Base-by-base conservation (phyloP, 768 basidiomycete species). In the Cystobasidium onofrii region DNA sequence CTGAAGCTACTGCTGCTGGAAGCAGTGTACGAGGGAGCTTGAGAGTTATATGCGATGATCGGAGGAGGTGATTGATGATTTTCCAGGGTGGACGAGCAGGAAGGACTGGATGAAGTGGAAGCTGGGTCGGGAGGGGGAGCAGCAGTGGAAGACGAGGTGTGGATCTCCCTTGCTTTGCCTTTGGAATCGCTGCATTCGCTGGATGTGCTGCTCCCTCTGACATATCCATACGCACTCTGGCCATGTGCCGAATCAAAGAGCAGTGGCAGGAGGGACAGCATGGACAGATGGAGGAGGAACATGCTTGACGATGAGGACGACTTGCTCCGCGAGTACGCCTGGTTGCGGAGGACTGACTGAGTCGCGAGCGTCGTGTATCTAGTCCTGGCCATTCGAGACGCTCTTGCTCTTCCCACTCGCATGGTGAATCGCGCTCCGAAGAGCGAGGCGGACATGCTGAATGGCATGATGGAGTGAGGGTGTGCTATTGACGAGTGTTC, bases 231-330 rank as follows among this genome's bases (percentile, higher is more conserved):
- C 27, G 65, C 65, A 25, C 43, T 50, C 43, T 67, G 43, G 3
- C 65, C 65, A 27, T 67, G 65, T 3, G 39, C 27, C 23, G 29
- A 33, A 31, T 67, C 65, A 27, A 67, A 67, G 50, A 67, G 41
- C 29, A 67, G 25, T 13, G 69, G 69, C 2, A 71, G 50, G 9
- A 71, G 54, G 13, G 69, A 57, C 25, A 71, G 69, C 69, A 71
- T 71, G 18, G 54, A 57, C 36, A 71, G 69, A 29, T 71, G 69
- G 20, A 71, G 69, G 4, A 71, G 29, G 39, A 71, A 60, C 52
- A 71, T 55, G 17, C 36, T 54, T 4, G 25, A 25, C 7, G 31
- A 55, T 9, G 50, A 31, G 33, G 18, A 15, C 3, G 34, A 15
- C 31, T 46, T 71, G 20, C 50, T 25, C 34, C 41, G 13, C 25